Evolutionary conservation across 345 rosid species (phyloP), one percentile per base, ranked within the genome.

Genomic region (Eucalyptus melliodora): DNA sequence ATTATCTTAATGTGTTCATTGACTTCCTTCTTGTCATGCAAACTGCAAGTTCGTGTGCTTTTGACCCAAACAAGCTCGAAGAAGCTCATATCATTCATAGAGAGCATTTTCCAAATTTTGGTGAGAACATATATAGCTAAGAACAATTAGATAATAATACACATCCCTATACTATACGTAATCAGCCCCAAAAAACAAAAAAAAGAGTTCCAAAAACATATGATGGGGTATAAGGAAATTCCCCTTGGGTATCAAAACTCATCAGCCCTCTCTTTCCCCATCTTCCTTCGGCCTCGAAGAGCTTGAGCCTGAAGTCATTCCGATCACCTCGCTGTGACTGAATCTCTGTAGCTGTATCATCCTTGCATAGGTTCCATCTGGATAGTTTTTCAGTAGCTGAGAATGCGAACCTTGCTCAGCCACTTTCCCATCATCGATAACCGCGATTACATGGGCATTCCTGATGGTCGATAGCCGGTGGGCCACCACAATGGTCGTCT

Each of bases 341-440:
- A 98, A 98, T 92, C 99, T 95, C 90, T 98, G 99, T 89, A 98
- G 92, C 93, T 98, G 98, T 91, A 96, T 96, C 99, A 98, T 98
- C 88, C 99, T 86, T 30, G 99, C 96, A 34, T 98, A 98, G 83
- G 93, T 92, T 59, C 99, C 99, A 60, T 97, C 99, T 21, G 99
- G 98, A 91, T 93, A 50, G 88, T 96, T 98, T 92, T 96, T 98
- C 87, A 96, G 90, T 19, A 98, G 93, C 88, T 96, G 97, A 2
- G 97, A 94, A 90, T 97, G 99, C 6, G 99, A 96, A 40, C 99
- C 99, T 94, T 95, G 98, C 89, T 96, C 99, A 5, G 97, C 96
- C 8, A 98, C 99, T 91, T 96, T 97, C 53, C 97, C 99, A 12
- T 98, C 99, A 55, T 98, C 99, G 8, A 98, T 98, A 37, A 98